Base-by-base conservation (phyloP, 2,329 filamentous ascomycete species). In the Incumbomyces delicatus region DNA sequence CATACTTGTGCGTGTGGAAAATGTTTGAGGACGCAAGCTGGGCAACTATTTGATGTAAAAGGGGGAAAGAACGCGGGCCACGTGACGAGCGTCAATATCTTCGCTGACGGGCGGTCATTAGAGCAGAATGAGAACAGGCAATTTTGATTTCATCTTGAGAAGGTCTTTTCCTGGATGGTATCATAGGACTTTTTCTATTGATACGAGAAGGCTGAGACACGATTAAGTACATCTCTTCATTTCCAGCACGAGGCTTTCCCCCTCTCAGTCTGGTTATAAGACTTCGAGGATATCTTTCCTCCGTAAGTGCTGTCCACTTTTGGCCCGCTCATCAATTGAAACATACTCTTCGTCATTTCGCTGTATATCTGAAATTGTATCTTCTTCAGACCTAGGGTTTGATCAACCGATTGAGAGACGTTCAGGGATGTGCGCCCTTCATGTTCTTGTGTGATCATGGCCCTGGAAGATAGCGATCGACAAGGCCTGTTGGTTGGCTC, bases 241-340 rank as follows among this genome's bases (percentile, higher is more conserved):
- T 65, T 76, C 78, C 74, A 80, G 76, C 80, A 92, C 89, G 95
- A 88, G 90, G 90, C 90, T 88, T 95, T 96, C 90, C 88, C 89
- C 87, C 83, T 66, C 52, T 58, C 17, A 27, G 34, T 45, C 18
- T 58, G 52, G 51, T 61, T 58, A 62, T 68, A 65, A 65, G 66
- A 70, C 66, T 64, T 64, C 61, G 67, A 66, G 77, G 87, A 83
- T 95, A 88, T 96, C 90, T 96, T 96, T 96, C 90, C 90, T 88
- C 95, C 89, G 85, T 95, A 76, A 95, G 88, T 83, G 81, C 83
- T 74, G 70, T 75, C 75, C 78, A 57, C 52, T 54, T 52, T 43
- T 46, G 48, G 48, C 49, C n/a, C 44, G 27, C 14, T 35, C 14
- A n/a, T 40, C 20, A 36, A 31, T 35, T 13, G 11, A n/a, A 27